phyloP scores from a whole-genome alignment of 345 rosid genomes.

The Eucalyptus pumila region DNA sequence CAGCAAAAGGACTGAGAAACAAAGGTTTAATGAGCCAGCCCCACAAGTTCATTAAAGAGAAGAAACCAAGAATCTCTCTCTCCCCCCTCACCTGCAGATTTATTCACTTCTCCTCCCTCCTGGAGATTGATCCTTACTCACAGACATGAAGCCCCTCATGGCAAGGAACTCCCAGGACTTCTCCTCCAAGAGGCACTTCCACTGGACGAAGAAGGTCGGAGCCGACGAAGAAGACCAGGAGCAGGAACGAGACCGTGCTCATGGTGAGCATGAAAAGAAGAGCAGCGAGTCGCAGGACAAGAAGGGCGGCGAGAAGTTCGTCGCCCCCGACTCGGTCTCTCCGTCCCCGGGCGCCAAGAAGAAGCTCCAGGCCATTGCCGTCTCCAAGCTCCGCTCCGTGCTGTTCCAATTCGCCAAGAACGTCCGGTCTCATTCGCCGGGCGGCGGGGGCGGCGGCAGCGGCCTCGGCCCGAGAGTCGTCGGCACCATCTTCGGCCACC shows the following conservation, averaged over 20 bases:
- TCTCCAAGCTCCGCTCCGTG: slow-evolving; percentile 69
- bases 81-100: neutral
- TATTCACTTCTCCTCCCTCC: neutral
- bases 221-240: slow-evolving; percentile 1
- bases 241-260: neutral
- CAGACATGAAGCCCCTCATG: slow-evolving; percentile 21
- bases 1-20: neutral
- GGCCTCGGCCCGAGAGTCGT: slow-evolving; percentile 56
- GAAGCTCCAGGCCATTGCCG: slow-evolving; percentile 66
- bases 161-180: slow-evolving; percentile 43
- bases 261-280: neutral
- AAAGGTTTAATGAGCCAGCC: neutral
- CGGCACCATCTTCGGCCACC: slow-evolving; percentile 84
- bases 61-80: neutral
- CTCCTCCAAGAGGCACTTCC: slow-evolving; percentile 77
- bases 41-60: slow-evolving; percentile 1
- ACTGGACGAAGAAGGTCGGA: slow-evolving; percentile 60
- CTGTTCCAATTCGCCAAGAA: slow-evolving; percentile 33
- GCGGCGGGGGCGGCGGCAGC: neutral
- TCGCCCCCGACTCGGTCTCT: neutral
- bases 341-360: slow-evolving; percentile 34
- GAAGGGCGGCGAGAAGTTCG: neutral
- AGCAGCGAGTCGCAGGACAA: neutral
- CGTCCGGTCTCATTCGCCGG: slow-evolving; percentile 5
- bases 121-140: neutral